Evolutionary conservation across 306 rosid species (phyloP).

Genomic region (Cicer judaicum): DNA sequence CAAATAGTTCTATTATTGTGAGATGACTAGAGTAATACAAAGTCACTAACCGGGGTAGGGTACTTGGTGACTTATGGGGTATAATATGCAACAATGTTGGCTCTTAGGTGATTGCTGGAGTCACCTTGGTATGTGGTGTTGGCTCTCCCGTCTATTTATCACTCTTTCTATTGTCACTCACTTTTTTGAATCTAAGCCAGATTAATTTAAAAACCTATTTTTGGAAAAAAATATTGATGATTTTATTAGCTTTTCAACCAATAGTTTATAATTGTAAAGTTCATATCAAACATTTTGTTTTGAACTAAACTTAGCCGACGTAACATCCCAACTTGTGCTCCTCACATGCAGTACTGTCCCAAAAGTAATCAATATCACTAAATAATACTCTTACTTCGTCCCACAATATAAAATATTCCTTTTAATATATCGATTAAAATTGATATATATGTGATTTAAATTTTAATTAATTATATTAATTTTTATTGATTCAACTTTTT

Average conservation of each 20-base stretch:
- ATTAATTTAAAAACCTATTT: neutral
- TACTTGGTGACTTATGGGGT: slow-evolving; percentile 48
- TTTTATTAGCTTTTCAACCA: neutral
- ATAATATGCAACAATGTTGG: slow-evolving; percentile 44
- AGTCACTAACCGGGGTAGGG: slow-evolving; percentile 52
- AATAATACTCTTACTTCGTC: too few species aligned
- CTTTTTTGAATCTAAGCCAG: slow-evolving; percentile 33
- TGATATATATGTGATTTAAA: too few species aligned
- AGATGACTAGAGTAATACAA: neutral
- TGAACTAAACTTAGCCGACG: neutral
- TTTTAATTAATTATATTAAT: too few species aligned
- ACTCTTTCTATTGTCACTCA: slow-evolving; percentile 33
- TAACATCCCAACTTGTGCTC: neutral
- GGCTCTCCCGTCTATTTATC: neutral
- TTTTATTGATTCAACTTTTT: too few species aligned
- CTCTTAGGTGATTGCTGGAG: slow-evolving; percentile 74
- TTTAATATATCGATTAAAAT: too few species aligned
- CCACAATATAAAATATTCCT: too few species aligned
- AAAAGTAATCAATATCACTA: neutral
- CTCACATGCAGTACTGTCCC: neutral
- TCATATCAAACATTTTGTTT: slow-evolving; percentile 21
- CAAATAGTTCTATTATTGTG: too few species aligned
- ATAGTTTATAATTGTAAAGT: neutral
- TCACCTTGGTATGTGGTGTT: slow-evolving; percentile 49
- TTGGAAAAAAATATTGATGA: neutral